These are phyloP conservation scores for Leucosporidium yakuticum DNA, from an alignment of 768 basidiomycete genomes.

Conservation along the genomic window DNA sequence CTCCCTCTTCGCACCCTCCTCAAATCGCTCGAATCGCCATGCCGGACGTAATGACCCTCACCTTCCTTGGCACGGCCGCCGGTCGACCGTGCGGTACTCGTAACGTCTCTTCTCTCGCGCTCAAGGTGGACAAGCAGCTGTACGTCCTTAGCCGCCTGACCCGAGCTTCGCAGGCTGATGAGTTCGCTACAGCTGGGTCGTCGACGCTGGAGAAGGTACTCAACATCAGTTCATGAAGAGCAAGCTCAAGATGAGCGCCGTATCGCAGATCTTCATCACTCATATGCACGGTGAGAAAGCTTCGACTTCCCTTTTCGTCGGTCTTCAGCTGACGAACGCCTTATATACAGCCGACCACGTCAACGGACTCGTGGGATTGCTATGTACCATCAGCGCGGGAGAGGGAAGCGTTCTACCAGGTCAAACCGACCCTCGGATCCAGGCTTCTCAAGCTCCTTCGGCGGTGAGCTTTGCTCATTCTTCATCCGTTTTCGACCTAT, in stretches of 20 bases:
- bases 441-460: background rate
- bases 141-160: background rate
- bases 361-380: conserved; percentile 23
- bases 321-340: conserved; percentile 41
- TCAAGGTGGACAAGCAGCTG: conserved; percentile 34
- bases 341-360: conserved; percentile 23
- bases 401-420: conserved; percentile 17
- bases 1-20: too few relatives aligned
- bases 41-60: conserved; percentile 25
- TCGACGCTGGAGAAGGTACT: conserved; percentile 37
- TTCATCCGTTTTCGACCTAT: background rate
- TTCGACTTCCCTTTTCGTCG: conserved; percentile 59
- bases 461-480: background rate
- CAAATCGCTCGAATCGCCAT: background rate
- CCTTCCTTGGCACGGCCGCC: conserved; percentile 38
- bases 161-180: background rate
- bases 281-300: conserved; percentile 82
- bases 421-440: conserved; percentile 13
- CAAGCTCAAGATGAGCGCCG: conserved; percentile 55
- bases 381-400: conserved; percentile 28
- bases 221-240: conserved; percentile 35
- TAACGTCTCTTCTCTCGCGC: conserved; percentile 34
- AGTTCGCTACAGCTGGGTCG: conserved; percentile 8
- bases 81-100: conserved; percentile 27
- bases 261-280: conserved; percentile 71